Evolutionary conservation across 257 asterid genomes (phyloP), one percentile per base, ranked within the genome.

Genomic region (Salvia miltiorrhiza): DNA sequence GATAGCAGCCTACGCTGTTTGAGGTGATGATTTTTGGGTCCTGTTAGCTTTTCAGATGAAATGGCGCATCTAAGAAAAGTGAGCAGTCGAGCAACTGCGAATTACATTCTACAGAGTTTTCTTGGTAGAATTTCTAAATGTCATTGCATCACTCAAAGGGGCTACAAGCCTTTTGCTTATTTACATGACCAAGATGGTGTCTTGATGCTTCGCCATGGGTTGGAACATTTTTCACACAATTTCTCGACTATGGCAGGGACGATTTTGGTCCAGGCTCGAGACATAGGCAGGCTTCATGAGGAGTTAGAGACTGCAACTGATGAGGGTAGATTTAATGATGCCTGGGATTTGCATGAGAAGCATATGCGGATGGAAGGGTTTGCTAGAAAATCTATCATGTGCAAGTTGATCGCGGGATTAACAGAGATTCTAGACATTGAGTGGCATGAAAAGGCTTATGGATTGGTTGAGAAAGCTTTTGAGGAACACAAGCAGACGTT

Each of bases 181-280:
- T 65, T 67, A 23, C 49, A 39, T 64, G 30, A 63, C 33, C 66
- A 44, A 20, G 69, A 44, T 40, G 50, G 19, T 75, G 70, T 70
- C 33, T 48, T 52, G 6, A 30, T 61, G 24, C 70, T 40, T 57
- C 55, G 48, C 35, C 6, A 13, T 70, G 76, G 73, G 41, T 68
- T 56, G 32, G 28, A 70, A 74, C 76, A 28, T 41, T 48, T 67
- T 63, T 72, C 80, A 24, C 70, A 55, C 24, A 67, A 77, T 6
- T 86, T 84, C 76, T 80, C 97, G n/a, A 80, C 90, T 21, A 32
- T 73, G 44, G 73, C 81, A 60, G 87, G 85, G 54, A 79, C 94
- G 9, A 76, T 93, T 72, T 84, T 93, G 58, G 95, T 90, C 70
- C 96, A 86, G 84, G 96, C 99, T 64, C 86, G 91, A 33, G 97